Evolutionary conservation across 148 eudicot species (phyloP), one percentile per base, ranked within the genome.

Genomic region (Pharnaceum exiguum): DNA sequence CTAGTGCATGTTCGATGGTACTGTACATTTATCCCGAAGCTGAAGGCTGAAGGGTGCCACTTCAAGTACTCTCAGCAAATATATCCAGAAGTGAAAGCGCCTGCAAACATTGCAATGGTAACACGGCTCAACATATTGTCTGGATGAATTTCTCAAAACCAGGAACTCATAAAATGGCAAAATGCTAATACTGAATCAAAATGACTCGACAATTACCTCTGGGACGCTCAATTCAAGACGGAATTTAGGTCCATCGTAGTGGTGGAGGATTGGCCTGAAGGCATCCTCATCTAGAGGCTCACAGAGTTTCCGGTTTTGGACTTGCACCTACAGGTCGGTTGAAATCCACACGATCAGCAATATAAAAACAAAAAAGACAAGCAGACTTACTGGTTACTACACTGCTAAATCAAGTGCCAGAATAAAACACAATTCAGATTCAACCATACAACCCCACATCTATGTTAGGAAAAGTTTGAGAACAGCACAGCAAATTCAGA

Each of bases 211-310:
- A 24, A 15, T 60, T 81, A 91, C 98, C 96, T 89, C 99, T 28
- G 99, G 99, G 23, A 93, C 76, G 67, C 85, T 89, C 4, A 93
- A 70, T 36, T 93, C 99, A 36, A 93, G 96, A 64, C 99, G 99
- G 82, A 93, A 93, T 74, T 93, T 93, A 24, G 99, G 99, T 44
- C 99, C 99, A 36, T 93, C 99, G 10, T 93, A 93, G 66, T 93
- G 99, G 67, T 93, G 99, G 46, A 93, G 99, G 57, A 89, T 89
- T 2, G 99, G 99, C 81, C 99, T 86, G 75, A 93, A 93, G 1
- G 99, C 81, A 71, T 93, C 99, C 71, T 93, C 99, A 24, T 93
- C 99, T 7, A 93, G 52, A 22, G 96, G 99, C 55, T 83, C 95
- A 18, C 90, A 85, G 39, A 93, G 46, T 69, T 93, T 86, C 82